A percentile compares a stretch with the other conserved stretches of the same genome.
These are phyloP conservation scores for Xylaria venustula DNA, from an alignment of 495 filamentous ascomycete genomes.

Conservation along the genomic window DNA sequence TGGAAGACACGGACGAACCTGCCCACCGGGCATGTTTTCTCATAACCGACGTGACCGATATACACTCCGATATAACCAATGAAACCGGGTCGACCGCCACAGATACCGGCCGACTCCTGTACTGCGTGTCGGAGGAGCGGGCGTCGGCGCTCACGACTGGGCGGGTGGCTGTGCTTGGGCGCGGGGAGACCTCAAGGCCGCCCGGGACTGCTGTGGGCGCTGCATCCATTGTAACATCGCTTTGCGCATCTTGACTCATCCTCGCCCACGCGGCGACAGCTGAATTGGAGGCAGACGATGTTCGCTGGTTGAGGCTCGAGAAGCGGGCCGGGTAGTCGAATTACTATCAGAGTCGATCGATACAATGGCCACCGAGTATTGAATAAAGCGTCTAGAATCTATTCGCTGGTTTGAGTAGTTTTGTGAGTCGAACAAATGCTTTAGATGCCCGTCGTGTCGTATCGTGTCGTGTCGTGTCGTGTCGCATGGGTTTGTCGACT, in stretches of 20 bases:
- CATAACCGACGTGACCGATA: conserved; percentile 96
- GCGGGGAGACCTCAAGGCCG: conserved; percentile 13
- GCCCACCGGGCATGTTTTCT: conserved; percentile 96
- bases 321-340: background rate
- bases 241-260: conserved; percentile 47
- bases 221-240: conserved; percentile 35
- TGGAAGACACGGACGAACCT: conserved; percentile 94
- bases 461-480: background rate
- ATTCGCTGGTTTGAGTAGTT: background rate
- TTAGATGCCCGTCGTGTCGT: background rate
- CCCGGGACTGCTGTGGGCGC: conserved; percentile 22
- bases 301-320: background rate
- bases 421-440: background rate
- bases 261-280: conserved; percentile 30
- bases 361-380: background rate
- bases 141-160: conserved; percentile 11
- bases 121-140: conserved; percentile 38
- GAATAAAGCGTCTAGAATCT: background rate
- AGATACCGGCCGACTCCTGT: conserved; percentile 53
- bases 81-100: conserved; percentile 94
- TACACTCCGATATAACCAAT: conserved; percentile 97
- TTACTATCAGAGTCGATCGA: background rate
- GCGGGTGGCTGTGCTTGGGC: conserved; percentile 14
- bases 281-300: background rate
- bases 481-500: conserved; percentile 9